A percentile compares a stretch with the other conserved stretches of the same genome.
phyloP scores from a whole-genome alignment of 768 basidiomycete genomes.

The Suillus tomentosus region DNA sequence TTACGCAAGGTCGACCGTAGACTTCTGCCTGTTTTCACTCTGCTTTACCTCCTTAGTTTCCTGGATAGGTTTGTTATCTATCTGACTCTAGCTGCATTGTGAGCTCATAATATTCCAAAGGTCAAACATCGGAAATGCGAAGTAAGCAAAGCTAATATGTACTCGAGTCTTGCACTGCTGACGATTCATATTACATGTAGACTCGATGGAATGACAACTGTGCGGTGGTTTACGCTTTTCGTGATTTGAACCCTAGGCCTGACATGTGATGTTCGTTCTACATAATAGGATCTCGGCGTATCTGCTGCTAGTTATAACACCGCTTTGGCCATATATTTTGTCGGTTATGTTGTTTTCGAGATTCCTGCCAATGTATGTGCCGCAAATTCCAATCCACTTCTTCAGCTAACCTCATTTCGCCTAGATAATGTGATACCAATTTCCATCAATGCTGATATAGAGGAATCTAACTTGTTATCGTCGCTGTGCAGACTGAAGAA shows the following conservation, averaged over 20 bases:
- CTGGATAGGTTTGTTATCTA: constrained; percentile 36
- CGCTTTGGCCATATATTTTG: constrained; percentile 58
- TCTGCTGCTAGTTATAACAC: constrained; percentile 56
- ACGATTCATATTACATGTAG: constrained; percentile 28
- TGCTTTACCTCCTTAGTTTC: constrained; percentile 44
- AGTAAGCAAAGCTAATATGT: constrained; percentile 22
- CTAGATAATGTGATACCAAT: constrained; percentile 29
- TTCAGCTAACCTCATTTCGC: not conserved
- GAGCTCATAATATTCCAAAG: constrained; percentile 15
- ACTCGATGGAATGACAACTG: constrained; percentile 54
- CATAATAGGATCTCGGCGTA: constrained; percentile 49
- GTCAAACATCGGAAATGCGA: constrained; percentile 43
- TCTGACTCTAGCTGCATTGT: not conserved
- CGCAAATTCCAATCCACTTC: not conserved
- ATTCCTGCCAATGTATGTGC: constrained; percentile 54
- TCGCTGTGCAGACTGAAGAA: constrained; percentile 48
- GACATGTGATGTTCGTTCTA: not conserved
- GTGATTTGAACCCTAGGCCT: not conserved
- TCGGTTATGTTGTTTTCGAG: constrained; percentile 62
- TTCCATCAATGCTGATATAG: not conserved
- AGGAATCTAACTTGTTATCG: constrained; percentile 9
- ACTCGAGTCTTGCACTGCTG: not conserved
- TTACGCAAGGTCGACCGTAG: constrained; percentile 38
- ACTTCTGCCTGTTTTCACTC: constrained; percentile 42
- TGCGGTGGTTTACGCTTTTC: constrained; percentile 21